Evolutionary conservation across 805 yeast species (phyloP), one percentile per base, ranked within the genome.

Genomic region (Wickerhamomyces kurtzmanii): DNA sequence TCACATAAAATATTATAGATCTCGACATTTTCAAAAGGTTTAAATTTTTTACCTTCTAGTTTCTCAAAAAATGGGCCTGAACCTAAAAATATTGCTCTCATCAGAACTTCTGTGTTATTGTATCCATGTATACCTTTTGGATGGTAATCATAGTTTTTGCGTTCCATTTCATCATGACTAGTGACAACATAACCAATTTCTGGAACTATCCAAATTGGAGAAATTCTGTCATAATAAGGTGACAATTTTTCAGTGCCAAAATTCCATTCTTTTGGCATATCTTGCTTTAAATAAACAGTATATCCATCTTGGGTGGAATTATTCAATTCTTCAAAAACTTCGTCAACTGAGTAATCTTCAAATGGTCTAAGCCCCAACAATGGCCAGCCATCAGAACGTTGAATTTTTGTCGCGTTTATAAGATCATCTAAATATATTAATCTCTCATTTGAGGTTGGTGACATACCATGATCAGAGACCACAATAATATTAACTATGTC

Each of bases 381-480:
- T n/a, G 94, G 94, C 86, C 89, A 81, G 12, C 91, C 94, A 43
- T 79, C 86, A 17, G 65, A 55, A 41, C 76, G 74, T 33, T 74
- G 76, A 26, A 82, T 63, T 32, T 62, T 59, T 3, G 43, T 39
- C 34, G 67, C 34, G 41, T 73, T 74, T 8, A 84, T 53, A 12
- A 83, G 35, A 37, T 85, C 91, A 48, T 85, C 95, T 34, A 87
- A 51, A 36, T 71, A 72, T 2, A 86, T 55, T 8, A 83, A 49
- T 34, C 94, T 57, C 9, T 75, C 70, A 37, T 75, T 68, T 1
- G 83, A 67, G 2, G 94, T 80, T 6, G 94, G 89, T 0, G 93
- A 78, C 94, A 85, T 86, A 8, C 96, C 96, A 49, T 86, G 96
- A 50, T 87, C 96, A 24, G 94, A 82, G 4, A 87, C 80, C 23